phyloP scores from a whole-genome alignment of 2,329 filamentous ascomycete species.

The Neonectria neomacrospora region DNA sequence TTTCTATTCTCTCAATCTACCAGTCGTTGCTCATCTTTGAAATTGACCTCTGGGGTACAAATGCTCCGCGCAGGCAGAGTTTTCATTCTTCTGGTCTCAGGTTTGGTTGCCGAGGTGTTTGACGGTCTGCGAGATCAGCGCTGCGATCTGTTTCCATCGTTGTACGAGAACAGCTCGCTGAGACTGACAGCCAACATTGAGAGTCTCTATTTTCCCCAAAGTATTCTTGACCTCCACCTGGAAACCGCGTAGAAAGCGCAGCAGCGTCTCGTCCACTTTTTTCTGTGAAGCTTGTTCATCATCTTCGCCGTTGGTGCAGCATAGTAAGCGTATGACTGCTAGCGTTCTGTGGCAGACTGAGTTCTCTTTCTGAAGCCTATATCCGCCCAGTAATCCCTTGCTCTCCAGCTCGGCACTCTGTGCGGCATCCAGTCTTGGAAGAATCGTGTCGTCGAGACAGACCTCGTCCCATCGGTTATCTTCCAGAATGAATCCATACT shows the following conservation, averaged over 20 bases:
- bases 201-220: neutral
- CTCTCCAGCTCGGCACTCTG: neutral
- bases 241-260: neutral
- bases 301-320: neutral
- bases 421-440: neutral
- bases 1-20: neutral
- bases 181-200: neutral
- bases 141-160: neutral
- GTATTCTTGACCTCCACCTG: neutral
- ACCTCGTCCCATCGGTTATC: neutral
- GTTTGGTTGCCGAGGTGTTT: neutral
- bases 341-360: neutral
- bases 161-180: neutral
- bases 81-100: too few species aligned
- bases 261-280: neutral
- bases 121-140: neutral
- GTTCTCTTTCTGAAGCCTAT: neutral
- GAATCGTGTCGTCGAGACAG: neutral
- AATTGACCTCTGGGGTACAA: too few species aligned
- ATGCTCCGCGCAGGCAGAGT: neutral
- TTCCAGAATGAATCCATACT: neutral
- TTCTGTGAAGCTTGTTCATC: neutral
- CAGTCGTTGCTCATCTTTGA: neutral
- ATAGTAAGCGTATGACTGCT: neutral
- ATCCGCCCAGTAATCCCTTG: neutral